A percentile compares a stretch with the other conserved stretches of the same genome.
These are phyloP conservation scores for Yamadazyma akitaensis DNA, from an alignment of 805 yeast species.

Conservation along the genomic window DNA sequence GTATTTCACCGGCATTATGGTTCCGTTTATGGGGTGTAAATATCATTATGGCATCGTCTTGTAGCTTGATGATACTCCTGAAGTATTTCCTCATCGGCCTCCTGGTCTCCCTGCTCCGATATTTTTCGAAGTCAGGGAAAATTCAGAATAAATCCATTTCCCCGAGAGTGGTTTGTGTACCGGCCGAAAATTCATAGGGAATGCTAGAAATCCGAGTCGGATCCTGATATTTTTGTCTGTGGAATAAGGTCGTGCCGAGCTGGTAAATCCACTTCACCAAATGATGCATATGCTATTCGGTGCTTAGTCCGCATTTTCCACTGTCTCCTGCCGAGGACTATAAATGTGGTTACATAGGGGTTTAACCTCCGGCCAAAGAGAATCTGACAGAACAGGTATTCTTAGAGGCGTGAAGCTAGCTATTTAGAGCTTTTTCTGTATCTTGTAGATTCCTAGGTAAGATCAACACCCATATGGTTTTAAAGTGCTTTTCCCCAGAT, in stretches of 20 bases:
- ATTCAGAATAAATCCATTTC: slow-evolving; percentile 1
- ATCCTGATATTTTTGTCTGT: background rate
- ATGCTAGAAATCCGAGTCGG: slow-evolving; percentile 3
- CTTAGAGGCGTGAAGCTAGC: too few relatives aligned
- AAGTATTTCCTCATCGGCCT: too few relatives aligned
- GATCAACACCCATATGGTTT: too few relatives aligned
- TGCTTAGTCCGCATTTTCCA: background rate
- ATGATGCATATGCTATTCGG: slow-evolving; percentile 2
- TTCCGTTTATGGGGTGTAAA: too few relatives aligned
- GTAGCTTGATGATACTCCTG: too few relatives aligned
- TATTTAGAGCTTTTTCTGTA: too few relatives aligned
- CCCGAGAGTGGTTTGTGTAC: background rate
- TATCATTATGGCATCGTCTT: too few relatives aligned
- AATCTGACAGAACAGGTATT: too few relatives aligned
- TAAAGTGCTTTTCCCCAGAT: background rate
- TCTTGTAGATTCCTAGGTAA: too few relatives aligned
- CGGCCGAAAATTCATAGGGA: background rate
- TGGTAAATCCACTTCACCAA: background rate
- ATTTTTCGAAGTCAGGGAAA: too few relatives aligned
- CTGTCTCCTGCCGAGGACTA: background rate
- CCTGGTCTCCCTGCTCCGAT: too few relatives aligned
- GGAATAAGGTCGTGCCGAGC: background rate
- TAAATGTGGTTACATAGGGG: background rate
- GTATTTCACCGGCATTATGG: too few relatives aligned
- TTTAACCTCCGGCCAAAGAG: background rate